Evolutionary conservation across 2,329 filamentous ascomycete genomes (phyloP).

Genomic region (Berkeleyomyces rouxiae): DNA sequence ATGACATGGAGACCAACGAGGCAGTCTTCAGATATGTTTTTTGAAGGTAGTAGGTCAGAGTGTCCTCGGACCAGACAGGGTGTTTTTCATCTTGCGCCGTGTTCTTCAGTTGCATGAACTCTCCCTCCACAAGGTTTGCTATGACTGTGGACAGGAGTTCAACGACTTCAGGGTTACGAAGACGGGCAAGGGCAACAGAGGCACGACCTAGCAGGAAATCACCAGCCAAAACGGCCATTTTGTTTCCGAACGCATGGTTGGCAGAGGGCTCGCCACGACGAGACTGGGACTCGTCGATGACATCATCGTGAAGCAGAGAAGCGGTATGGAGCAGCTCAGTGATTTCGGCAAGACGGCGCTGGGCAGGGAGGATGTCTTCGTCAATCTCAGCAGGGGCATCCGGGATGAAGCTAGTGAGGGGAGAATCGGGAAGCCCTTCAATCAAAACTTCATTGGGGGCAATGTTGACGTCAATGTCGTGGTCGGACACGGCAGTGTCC

Average conservation of each 20-base stretch:
- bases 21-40: constrained; percentile 98
- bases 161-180: constrained; percentile 85
- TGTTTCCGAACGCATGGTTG: constrained; percentile 93
- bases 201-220: constrained; percentile 88
- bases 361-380: constrained; percentile 72
- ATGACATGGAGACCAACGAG: constrained; percentile 89
- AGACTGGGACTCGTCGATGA: constrained; percentile 82
- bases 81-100: constrained; percentile 74
- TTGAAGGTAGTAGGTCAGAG: constrained; percentile 83
- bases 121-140: constrained; percentile 91
- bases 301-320: constrained; percentile 91
- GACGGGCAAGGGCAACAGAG: constrained; percentile 77
- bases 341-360: constrained; percentile 85
- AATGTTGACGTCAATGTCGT: constrained; percentile 35
- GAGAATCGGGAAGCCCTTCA: constrained; percentile 55
- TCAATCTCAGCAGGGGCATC: constrained; percentile 24
- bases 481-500: constrained; percentile 20
- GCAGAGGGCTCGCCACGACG: constrained; percentile 73
- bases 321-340: constrained; percentile 95
- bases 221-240: constrained; percentile 96
- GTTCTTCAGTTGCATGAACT: constrained; percentile 99
- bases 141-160: constrained; percentile 93
- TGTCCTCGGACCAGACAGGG: constrained; percentile 74
- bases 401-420: constrained; percentile 27
- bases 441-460: constrained; percentile 44